Conservation (phyloP, 2,329 filamentous ascomycete species). For the Fusarium succisae region DNA sequence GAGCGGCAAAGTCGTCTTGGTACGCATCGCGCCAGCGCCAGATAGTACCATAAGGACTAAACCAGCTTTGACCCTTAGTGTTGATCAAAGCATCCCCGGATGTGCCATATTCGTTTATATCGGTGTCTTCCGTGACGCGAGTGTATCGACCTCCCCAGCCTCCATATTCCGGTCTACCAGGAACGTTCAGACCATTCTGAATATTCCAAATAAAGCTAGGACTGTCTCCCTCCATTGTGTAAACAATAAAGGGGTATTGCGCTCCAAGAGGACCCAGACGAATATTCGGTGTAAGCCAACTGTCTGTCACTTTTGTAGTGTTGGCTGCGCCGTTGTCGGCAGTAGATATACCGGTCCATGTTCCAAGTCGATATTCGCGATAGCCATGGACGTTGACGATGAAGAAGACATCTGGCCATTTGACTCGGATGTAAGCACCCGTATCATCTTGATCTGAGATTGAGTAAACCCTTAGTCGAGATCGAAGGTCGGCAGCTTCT, state of each 20-base stretch:
- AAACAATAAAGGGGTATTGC: background rate
- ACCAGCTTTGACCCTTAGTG: background rate
- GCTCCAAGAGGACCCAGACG: background rate
- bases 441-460: slow-evolving; percentile 19
- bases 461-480: slow-evolving; percentile 2
- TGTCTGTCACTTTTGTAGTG: background rate
- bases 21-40: slow-evolving; percentile 20
- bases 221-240: slow-evolving; percentile 9
- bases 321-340: background rate
- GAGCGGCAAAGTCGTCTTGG: slow-evolving; percentile 17
- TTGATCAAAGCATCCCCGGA: background rate
- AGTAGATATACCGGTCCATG: slow-evolving; percentile 3
- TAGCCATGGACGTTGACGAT: slow-evolving; percentile 4
- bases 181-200: background rate
- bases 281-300: slow-evolving; percentile 7
- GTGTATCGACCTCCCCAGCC: slow-evolving; percentile 15
- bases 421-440: background rate
- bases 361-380: background rate
- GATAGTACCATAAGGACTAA: slow-evolving; percentile 7
- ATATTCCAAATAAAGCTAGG: slow-evolving; percentile 8
- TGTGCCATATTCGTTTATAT: slow-evolving; percentile 9
- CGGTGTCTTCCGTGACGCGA: background rate
- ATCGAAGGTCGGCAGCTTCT: background rate
- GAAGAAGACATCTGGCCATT: slow-evolving; percentile 7
- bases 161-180: background rate